Evolutionary conservation across 2,329 filamentous ascomycete genomes (phyloP), one percentile per base, ranked within the genome.

Genomic region (Scedosporium apiospermum): DNA sequence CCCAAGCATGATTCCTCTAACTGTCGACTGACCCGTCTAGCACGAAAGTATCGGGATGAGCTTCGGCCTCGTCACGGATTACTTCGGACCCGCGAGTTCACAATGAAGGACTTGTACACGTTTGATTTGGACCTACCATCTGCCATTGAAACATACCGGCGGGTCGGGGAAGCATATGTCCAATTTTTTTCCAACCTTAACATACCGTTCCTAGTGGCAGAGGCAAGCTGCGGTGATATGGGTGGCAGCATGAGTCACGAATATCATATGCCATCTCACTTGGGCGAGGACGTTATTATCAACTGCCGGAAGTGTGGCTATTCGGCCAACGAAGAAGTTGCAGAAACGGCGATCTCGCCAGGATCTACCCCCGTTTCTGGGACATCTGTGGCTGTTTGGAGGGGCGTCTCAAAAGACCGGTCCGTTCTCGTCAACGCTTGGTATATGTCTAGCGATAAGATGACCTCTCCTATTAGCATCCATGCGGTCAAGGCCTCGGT

Each of bases 91-190:
- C 87, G 92, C 65, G 95, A 99, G 70, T 99, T 99, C 69, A 77
- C 91, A 68, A 99, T 99, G 95, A 99, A 99, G 74, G 95, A 99
- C 73, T 82, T 99, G 1, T 99, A 99, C 73, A 97, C 93, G 0
- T 99, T 99, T 70, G 95, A 99, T 70, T 77, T 81, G 42, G 88
- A 82, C 3, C 72, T 80, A 0, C 76, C 83, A 27, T 77, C 83
- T n/a, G 93, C 93, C 1, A 77, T 93, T n/a, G 76, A 83, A 59
- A 96, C 93, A 0, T 99, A 99, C 68, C 75, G 84, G 6, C 77
- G 86, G 51, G 91, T 96, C 2, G 85, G 89, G 59, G 73, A 74
- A 44, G 88, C 89, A 1, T 99, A 99, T 71, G 80, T 79, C 12
- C 81, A 81, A 18, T 83, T 99, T 60, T 96, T 99, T 69, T 77